Percentiles rank a stretch among this genome's conserved stretches.
phyloP scores from a whole-genome alignment of 1,284 basidiomycete species.

The Ceratobasidium sp. region DNA sequence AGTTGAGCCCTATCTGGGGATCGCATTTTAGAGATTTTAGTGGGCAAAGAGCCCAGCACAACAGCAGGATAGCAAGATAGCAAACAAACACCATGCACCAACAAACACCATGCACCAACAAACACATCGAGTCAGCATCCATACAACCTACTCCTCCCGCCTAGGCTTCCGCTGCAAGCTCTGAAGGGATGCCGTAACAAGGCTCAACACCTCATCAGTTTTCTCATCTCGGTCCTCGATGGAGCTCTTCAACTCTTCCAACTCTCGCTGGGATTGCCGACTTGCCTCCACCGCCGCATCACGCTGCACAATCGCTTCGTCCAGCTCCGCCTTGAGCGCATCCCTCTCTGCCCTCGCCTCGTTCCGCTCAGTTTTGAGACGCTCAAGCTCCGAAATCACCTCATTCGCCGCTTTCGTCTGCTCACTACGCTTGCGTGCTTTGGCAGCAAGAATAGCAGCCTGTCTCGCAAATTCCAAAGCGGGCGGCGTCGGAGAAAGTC shows the following conservation, averaged over 20 bases:
- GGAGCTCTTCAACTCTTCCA: slow-evolving; percentile 11
- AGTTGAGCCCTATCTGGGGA: too few species aligned
- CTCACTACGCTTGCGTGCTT: neutral
- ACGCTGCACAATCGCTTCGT: slow-evolving; percentile 5
- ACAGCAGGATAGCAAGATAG: too few species aligned
- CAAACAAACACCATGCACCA: neutral
- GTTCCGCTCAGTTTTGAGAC: slow-evolving; percentile 13
- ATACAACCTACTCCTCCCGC: neutral
- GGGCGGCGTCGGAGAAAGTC: slow-evolving; percentile 14
- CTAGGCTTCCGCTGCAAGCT: slow-evolving; percentile 25
- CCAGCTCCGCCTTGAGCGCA: neutral
- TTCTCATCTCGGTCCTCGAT: slow-evolving; percentile 18
- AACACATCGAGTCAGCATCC: neutral
- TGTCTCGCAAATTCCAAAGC: slow-evolving; percentile 23
- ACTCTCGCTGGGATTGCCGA: neutral
- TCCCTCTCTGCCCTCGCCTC: slow-evolving; percentile 31
- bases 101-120: neutral
- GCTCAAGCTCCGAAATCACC: slow-evolving; percentile 25
- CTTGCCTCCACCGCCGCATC: slow-evolving; percentile 18
- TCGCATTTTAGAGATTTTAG: too few species aligned
- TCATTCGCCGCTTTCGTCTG: slow-evolving; percentile 14
- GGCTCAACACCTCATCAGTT: slow-evolving; percentile 1
- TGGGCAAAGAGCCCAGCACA: too few species aligned
- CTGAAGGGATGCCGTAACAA: slow-evolving; percentile 30
- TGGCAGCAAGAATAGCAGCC: neutral